Percentiles rank a stretch among this genome's conserved stretches.
phyloP scores from a whole-genome alignment of 179 eudicot species.

The Vitellaria paradoxa region DNA sequence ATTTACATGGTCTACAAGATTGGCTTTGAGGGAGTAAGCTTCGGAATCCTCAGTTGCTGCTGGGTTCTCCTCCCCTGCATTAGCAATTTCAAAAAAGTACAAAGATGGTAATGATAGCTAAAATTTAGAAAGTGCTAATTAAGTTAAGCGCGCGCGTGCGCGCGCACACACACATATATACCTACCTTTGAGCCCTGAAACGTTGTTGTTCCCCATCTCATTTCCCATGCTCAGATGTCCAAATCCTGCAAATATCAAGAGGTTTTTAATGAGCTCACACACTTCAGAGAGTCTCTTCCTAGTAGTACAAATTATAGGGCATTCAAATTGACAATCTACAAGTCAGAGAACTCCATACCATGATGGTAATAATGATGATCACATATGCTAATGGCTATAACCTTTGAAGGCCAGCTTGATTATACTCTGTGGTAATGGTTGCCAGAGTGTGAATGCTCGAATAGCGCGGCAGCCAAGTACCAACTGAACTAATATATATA shows the following conservation, averaged over 20 bases:
- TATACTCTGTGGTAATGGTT: background rate
- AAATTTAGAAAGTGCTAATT: background rate
- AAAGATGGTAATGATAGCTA: background rate
- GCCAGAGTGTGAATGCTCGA: slow-evolving; percentile 21
- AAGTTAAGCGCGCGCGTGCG: too few relatives aligned
- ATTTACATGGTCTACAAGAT: background rate
- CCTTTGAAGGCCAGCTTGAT: slow-evolving; percentile 14
- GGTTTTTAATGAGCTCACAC: background rate
- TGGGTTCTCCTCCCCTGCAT: slow-evolving; percentile 18
- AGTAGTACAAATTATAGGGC: background rate
- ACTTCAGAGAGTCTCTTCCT: background rate
- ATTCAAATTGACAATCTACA: background rate
- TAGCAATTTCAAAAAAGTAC: background rate
- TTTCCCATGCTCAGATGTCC: slow-evolving; percentile 17
- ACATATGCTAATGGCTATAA: slow-evolving; percentile 20
- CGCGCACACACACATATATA: too few relatives aligned
- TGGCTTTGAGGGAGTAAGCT: slow-evolving; percentile 1
- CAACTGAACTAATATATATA: background rate
- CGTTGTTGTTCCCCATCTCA: slow-evolving; percentile 32
- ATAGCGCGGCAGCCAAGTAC: background rate
- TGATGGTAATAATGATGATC: slow-evolving; percentile 24
- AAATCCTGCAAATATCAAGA: slow-evolving; percentile 9
- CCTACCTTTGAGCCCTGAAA: slow-evolving; percentile 22
- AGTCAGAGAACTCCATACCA: slow-evolving; percentile 13
- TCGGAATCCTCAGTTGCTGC: slow-evolving; percentile 3